Percentiles rank a stretch among this genome's conserved stretches.
phyloP scores from a whole-genome alignment of 306 rosid genomes.

The Dalbergia cultrata region DNA sequence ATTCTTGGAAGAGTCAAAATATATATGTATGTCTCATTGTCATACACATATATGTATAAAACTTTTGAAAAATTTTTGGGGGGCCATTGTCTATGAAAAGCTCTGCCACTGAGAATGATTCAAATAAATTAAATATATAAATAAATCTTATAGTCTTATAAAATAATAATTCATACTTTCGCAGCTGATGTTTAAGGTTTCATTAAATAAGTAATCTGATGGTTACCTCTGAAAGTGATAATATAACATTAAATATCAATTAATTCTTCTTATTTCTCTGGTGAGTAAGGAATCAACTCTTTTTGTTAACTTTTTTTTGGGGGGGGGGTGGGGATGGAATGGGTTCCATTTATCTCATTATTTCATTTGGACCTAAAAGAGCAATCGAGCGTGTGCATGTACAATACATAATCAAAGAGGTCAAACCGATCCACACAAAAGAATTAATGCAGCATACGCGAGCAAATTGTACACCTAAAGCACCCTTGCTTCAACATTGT shows the following conservation, averaged over 20 bases:
- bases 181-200: too few species aligned
- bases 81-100: too few species aligned
- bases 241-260: neutral
- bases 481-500: neutral
- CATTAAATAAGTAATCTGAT: too few species aligned
- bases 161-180: too few species aligned
- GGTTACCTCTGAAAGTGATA: neutral
- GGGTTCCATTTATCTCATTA: neutral
- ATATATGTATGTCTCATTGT: too few species aligned
- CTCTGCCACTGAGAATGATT: too few species aligned
- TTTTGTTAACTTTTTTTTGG: neutral
- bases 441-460: neutral
- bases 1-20: too few species aligned
- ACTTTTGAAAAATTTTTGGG: too few species aligned
- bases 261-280: neutral
- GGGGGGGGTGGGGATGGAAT: too few species aligned
- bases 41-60: too few species aligned
- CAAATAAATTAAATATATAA: too few species aligned
- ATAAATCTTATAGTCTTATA: too few species aligned
- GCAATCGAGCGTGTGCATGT: conserved; percentile 18
- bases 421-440: conserved; percentile 16
- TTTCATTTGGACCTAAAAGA: neutral
- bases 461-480: conserved; percentile 11
- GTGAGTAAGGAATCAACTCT: neutral
- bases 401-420: neutral